A percentile compares a stretch with the other conserved stretches of the same genome.
phyloP scores from a whole-genome alignment of 768 basidiomycete species.

The Lyophyllum semitale region DNA sequence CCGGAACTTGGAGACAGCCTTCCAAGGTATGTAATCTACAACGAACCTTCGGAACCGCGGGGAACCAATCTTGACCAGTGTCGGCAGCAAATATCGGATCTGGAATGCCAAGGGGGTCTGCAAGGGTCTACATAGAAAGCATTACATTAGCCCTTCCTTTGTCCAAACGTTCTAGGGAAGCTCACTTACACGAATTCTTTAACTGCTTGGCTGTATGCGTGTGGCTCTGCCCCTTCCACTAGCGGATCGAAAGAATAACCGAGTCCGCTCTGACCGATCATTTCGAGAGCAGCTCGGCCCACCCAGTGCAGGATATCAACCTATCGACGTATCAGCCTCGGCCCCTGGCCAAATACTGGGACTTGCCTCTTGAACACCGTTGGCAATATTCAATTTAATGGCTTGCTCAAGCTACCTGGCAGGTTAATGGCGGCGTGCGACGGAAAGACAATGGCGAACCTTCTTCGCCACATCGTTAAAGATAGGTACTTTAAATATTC shows the following conservation, averaged over 20 bases:
- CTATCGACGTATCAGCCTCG: slow-evolving; percentile 5
- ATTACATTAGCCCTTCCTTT: neutral
- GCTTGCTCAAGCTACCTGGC: slow-evolving; percentile 5
- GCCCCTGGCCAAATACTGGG: neutral
- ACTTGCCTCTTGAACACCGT: slow-evolving; percentile 14
- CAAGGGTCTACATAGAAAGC: neutral
- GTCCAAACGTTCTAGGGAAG: neutral
- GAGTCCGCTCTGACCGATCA: slow-evolving; percentile 31
- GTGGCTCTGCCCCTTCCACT: slow-evolving; percentile 21
- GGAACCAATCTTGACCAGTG: slow-evolving; percentile 28
- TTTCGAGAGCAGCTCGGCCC: slow-evolving; percentile 28
- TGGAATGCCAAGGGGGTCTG: slow-evolving; percentile 1
- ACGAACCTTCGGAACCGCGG: slow-evolving; percentile 34
- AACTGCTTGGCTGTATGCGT: slow-evolving; percentile 27
- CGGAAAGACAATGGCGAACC: neutral
- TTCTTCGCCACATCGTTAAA: slow-evolving; percentile 18
- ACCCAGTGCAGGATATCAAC: slow-evolving; percentile 28
- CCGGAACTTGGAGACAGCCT: slow-evolving; percentile 22
- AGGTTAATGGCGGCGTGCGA: neutral
- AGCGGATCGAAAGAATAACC: slow-evolving; percentile 31
- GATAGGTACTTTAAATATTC: slow-evolving; percentile 18
- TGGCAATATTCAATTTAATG: slow-evolving; percentile 3
- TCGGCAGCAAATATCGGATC: slow-evolving; percentile 22
- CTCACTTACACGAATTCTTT: slow-evolving; percentile 25
- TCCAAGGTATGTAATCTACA: slow-evolving; percentile 25